These are phyloP conservation scores for Chiua virens DNA, from an alignment of 768 basidiomycete genomes.

Conservation along the genomic window DNA sequence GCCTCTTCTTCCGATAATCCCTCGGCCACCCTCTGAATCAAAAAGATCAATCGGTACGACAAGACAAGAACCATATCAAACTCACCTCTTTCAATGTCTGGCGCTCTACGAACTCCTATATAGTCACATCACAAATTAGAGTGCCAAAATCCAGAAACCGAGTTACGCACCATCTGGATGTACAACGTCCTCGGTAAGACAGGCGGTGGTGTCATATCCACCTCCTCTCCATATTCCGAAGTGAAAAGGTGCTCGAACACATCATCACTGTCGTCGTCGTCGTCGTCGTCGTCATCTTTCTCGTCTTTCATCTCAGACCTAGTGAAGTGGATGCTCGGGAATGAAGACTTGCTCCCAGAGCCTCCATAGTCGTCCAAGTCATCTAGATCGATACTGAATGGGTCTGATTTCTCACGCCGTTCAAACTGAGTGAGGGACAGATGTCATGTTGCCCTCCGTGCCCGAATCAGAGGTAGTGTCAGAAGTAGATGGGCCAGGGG, in stretches of 20 bases:
- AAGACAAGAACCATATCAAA: background rate
- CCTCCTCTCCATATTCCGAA: constrained; percentile 35
- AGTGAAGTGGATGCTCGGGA: constrained; percentile 86
- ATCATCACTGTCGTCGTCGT: constrained; percentile 44
- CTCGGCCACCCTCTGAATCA: constrained; percentile 66
- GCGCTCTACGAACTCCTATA: constrained; percentile 84
- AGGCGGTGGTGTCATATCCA: constrained; percentile 28
- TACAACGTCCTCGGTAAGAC: constrained; percentile 64
- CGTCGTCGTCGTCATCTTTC: constrained; percentile 45
- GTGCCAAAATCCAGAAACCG: background rate
- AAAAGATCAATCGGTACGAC: background rate
- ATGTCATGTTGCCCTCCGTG: constrained; percentile 52
- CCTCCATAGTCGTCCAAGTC: constrained; percentile 62
- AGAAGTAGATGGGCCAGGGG: constrained; percentile 46
- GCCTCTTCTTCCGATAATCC: constrained; percentile 81
- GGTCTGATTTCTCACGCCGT: constrained; percentile 49
- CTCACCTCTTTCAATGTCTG: constrained; percentile 84
- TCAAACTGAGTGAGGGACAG: constrained; percentile 48
- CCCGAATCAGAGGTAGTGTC: constrained; percentile 38
- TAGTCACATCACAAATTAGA: background rate
- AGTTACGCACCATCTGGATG: constrained; percentile 82
- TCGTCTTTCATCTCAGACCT: constrained; percentile 40
- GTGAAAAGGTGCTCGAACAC: constrained; percentile 37
- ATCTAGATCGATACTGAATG: constrained; percentile 63
- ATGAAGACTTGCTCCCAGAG: constrained; percentile 52